These are phyloP conservation scores for Coemansia sp. DNA, from an alignment of 192 early-diverging fungal species.

Conservation along the genomic window DNA sequence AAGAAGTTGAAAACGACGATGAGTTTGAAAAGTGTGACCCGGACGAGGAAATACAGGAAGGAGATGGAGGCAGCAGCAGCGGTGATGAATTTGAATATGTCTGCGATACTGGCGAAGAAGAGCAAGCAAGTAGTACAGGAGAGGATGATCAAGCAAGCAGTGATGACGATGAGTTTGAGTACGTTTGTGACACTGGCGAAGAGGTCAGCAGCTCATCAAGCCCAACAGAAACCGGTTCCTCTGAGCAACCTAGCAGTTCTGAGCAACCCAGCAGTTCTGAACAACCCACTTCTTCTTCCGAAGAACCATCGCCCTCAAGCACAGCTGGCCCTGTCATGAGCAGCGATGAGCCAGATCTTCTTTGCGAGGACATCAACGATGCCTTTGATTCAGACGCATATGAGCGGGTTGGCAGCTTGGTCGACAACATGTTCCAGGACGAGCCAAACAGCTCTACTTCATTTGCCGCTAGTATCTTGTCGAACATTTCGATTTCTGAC, in stretches of 20 bases:
- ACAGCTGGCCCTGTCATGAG: not conserved
- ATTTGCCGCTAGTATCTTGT: not conserved
- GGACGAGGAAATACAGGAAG: not conserved
- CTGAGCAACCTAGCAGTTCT: not conserved
- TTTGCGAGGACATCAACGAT: not conserved
- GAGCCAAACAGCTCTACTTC: not conserved
- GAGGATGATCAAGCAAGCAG: not conserved
- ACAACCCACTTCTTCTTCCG: too few species aligned
- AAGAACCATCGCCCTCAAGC: too few species aligned
- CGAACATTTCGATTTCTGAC: not conserved
- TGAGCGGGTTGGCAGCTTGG: not conserved
- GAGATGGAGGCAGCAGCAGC: not conserved
- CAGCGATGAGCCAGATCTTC: constrained; percentile 2
- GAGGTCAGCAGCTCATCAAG: not conserved
- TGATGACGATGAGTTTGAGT: not conserved
- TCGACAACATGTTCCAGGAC: not conserved
- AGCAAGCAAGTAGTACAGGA: too few species aligned
- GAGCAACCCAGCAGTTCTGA: too few species aligned
- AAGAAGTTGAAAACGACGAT: not conserved
- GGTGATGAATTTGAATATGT: not conserved
- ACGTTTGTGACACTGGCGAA: not conserved
- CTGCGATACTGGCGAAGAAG: not conserved
- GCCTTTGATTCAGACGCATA: not conserved
- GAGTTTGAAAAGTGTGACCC: not conserved
- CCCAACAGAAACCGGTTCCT: not conserved